These are phyloP conservation scores for Mycena floridula DNA, from an alignment of 768 basidiomycete genomes.

Conservation along the genomic window DNA sequence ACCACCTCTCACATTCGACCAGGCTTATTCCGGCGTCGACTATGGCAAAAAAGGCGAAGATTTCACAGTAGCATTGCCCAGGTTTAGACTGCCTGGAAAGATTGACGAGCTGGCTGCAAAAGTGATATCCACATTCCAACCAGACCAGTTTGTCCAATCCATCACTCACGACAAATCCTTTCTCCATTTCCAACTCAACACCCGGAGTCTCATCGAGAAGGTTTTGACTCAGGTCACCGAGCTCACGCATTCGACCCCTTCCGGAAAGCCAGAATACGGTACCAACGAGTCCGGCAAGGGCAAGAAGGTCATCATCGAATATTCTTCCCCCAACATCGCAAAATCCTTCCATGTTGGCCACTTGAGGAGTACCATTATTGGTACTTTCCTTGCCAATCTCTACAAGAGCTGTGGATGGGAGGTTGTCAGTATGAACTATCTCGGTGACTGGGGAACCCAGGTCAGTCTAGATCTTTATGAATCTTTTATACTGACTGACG, in stretches of 20 bases:
- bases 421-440: conserved; percentile 87
- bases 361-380: conserved; percentile 96
- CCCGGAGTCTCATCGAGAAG: conserved; percentile 52
- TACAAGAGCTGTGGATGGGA: conserved; percentile 94
- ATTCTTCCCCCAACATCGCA: conserved; percentile 95
- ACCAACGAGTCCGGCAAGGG: conserved; percentile 70
- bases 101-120: conserved; percentile 70
- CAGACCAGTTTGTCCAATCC: conserved; percentile 73
- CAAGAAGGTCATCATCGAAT: conserved; percentile 85
- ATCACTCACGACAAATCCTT: conserved; percentile 71
- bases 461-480: conserved; percentile 31
- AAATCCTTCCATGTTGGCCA: conserved; percentile 99
- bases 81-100: conserved; percentile 83
- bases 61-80: conserved; percentile 87
- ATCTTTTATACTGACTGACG: background rate
- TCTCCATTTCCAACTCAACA: conserved; percentile 75
- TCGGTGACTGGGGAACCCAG: conserved; percentile 99
- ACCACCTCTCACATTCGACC: conserved; percentile 59
- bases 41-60: conserved; percentile 93
- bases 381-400: conserved; percentile 86
- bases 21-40: conserved; percentile 81
- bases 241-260: conserved; percentile 58
- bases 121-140: conserved; percentile 81
- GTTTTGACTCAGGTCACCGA: conserved; percentile 70
- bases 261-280: conserved; percentile 71